Conservation (phyloP, 345 rosid genomes). For the Laguncularia racemosa region DNA sequence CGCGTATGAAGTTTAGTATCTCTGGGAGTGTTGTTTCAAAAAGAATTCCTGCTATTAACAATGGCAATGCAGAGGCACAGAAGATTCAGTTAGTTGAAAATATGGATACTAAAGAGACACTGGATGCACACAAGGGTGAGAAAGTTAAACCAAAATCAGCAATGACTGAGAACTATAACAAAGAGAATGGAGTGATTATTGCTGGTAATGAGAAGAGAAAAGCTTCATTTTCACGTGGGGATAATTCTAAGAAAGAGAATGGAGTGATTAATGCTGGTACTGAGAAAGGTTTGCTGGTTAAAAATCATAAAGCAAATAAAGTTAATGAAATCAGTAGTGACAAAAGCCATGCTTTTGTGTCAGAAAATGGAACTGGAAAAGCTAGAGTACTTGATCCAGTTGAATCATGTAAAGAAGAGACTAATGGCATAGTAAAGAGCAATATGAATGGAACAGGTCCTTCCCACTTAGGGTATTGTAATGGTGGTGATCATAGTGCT, state of each 20-base stretch:
- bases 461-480: slow-evolving; percentile 26
- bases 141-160: slow-evolving; percentile 21
- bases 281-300: neutral
- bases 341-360: slow-evolving; percentile 8
- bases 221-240: too few species aligned
- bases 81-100: slow-evolving; percentile 32
- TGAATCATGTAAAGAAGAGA: slow-evolving; percentile 22
- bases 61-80: slow-evolving; percentile 36
- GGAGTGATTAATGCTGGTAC: neutral
- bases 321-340: neutral
- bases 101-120: slow-evolving; percentile 23
- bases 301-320: too few species aligned
- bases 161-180: slow-evolving; percentile 24
- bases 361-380: slow-evolving; percentile 26
- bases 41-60: slow-evolving; percentile 31
- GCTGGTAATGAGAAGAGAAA: too few species aligned
- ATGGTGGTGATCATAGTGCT: slow-evolving; percentile 21
- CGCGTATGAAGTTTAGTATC: slow-evolving; percentile 47
- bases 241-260: too few species aligned
- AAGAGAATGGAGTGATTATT: slow-evolving; percentile 10
- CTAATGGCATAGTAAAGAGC: slow-evolving; percentile 24
- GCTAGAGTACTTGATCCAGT: slow-evolving; percentile 13
- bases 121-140: slow-evolving; percentile 29
- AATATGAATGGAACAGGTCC: slow-evolving; percentile 9
- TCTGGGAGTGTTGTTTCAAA: slow-evolving; percentile 46